phyloP scores from a whole-genome alignment of 768 basidiomycete species.

The Tephrocybe sp. region DNA sequence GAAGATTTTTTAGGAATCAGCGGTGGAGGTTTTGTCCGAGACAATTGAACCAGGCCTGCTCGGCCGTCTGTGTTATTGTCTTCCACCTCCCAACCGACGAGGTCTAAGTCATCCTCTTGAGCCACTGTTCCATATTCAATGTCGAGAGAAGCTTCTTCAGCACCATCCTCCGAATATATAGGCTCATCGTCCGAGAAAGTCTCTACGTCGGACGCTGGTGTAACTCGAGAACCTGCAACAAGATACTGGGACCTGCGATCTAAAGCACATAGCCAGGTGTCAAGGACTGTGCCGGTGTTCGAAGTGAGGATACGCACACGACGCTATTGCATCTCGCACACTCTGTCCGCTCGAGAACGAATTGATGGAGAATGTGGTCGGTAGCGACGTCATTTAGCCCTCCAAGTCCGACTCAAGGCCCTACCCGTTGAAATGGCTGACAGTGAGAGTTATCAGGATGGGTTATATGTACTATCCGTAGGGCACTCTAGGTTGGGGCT shows the following conservation, averaged over 20 bases:
- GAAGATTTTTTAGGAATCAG: neutral
- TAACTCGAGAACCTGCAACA: constrained; percentile 55
- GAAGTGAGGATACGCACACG: constrained; percentile 42
- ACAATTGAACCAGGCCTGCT: neutral
- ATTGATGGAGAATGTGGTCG: constrained; percentile 40
- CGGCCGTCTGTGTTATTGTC: constrained; percentile 9
- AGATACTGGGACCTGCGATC: constrained; percentile 71
- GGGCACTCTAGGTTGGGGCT: too few relatives aligned
- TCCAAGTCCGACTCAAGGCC: too few relatives aligned
- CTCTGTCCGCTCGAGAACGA: constrained; percentile 48
- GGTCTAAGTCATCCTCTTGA: constrained; percentile 17
- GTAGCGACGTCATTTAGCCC: constrained; percentile 44
- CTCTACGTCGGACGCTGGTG: constrained; percentile 40
- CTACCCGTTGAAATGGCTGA: too few relatives aligned
- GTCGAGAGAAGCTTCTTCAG: constrained; percentile 20
- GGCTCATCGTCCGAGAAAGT: constrained; percentile 40
- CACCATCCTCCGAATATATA: constrained; percentile 20
- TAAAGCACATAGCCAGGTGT: constrained; percentile 25
- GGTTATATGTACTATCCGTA: too few relatives aligned
- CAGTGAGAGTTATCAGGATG: too few relatives aligned
- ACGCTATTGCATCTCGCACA: constrained; percentile 55
- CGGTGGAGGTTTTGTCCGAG: neutral
- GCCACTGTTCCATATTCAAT: constrained; percentile 13
- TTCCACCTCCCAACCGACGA: constrained; percentile 22
- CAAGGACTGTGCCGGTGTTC: neutral